Evolutionary conservation across 176 grass and related monocot genomes (phyloP).

Genomic region (Cenchrus fungigraminus): DNA sequence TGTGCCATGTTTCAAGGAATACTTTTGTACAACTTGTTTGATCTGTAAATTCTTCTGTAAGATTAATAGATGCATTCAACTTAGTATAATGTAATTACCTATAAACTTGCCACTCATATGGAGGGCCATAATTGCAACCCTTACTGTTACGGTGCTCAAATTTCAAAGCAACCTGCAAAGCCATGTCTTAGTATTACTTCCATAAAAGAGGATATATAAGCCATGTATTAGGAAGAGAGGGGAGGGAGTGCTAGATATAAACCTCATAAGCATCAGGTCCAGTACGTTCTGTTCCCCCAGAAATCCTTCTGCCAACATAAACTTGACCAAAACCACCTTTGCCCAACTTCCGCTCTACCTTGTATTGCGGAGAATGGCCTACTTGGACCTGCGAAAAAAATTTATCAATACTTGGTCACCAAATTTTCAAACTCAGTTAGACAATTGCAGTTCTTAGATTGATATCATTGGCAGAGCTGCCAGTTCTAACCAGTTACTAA

Average conservation of each 20-base stretch:
- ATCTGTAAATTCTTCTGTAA: conserved; percentile 20
- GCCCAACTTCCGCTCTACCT: conserved; percentile 88
- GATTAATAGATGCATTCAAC: not conserved
- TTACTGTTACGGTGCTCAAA: conserved; percentile 98
- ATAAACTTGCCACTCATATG: conserved; percentile 99
- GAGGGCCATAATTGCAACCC: conserved; percentile 96
- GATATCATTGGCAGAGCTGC: not conserved
- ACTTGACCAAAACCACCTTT: conserved; percentile 99
- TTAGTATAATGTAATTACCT: conserved; percentile 65
- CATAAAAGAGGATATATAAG: conserved; percentile 2
- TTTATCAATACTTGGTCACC: conserved; percentile 12
- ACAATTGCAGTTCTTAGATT: conserved; percentile 26
- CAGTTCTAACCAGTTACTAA: not conserved
- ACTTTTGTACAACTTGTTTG: conserved; percentile 28
- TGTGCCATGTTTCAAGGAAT: not conserved
- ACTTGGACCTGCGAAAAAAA: conserved; percentile 77
- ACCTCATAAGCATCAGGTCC: conserved; percentile 87
- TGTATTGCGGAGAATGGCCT: conserved; percentile 87
- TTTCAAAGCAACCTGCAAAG: conserved; percentile 89
- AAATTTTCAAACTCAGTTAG: conserved; percentile 15
- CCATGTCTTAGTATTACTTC: conserved; percentile 13
- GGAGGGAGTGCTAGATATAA: not conserved
- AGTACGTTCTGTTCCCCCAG: conserved; percentile 74
- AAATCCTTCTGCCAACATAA: conserved; percentile 86
- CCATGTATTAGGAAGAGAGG: not conserved